Percentiles rank a stretch among this genome's conserved stretches.
Conservation (phyloP, 805 yeast species). For the Yarrowia sp. region DNA sequence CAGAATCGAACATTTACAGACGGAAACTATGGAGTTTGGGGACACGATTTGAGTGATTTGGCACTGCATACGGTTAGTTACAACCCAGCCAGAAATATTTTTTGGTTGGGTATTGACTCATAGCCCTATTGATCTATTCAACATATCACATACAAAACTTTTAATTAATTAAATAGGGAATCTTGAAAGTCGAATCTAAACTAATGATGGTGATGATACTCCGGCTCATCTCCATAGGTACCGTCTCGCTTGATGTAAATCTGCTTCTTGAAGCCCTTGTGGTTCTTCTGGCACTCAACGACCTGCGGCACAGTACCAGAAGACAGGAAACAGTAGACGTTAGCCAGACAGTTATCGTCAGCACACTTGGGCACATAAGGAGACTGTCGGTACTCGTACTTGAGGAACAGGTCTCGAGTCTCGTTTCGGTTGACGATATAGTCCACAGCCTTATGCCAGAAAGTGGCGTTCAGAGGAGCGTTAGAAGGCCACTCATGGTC, state of each 20-base stretch:
- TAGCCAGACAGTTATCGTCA: constrained; percentile 38
- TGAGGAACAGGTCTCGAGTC: constrained; percentile 45
- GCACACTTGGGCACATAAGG: constrained; percentile 53
- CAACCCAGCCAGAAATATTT: neutral
- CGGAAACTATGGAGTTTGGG: constrained; percentile 5
- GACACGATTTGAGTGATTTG: neutral
- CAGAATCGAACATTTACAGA: neutral
- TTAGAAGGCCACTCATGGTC: constrained; percentile 57
- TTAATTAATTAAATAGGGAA: neutral
- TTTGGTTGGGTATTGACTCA: neutral
- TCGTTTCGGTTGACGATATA: constrained; percentile 46
- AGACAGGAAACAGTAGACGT: constrained; percentile 43
- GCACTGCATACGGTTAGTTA: neutral
- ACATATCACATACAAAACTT: no score
- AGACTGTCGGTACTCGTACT: constrained; percentile 51
- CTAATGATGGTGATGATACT: neutral
- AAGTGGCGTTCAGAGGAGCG: constrained; percentile 62
- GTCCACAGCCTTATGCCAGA: constrained; percentile 50
- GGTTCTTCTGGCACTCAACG: constrained; percentile 29
- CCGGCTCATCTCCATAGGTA: constrained; percentile 8
- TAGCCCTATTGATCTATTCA: no score
- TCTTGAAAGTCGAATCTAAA: neutral
- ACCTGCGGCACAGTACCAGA: constrained; percentile 35
- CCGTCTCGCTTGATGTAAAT: constrained; percentile 15
- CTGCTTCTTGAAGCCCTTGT: constrained; percentile 17